Evolutionary conservation across 129 eudicot genomes (phyloP), one percentile per base, ranked within the genome.

Genomic region (Glebionis coronaria): DNA sequence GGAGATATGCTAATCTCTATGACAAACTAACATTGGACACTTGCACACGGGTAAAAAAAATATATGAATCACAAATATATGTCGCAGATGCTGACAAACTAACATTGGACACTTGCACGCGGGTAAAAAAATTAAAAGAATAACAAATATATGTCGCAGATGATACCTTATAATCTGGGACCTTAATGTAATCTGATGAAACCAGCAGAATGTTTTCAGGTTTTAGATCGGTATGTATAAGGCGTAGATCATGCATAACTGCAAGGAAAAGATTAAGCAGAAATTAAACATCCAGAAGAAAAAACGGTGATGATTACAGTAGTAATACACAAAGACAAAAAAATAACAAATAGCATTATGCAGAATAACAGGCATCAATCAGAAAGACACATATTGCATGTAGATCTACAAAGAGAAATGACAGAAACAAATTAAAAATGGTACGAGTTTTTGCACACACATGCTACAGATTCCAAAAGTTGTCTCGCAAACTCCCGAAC

Each of bases 401-500:
- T 29, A 47, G 56, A 44, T 12, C 70, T 21, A 67, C 27, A 58
- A 7, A 49, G 58, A 18, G 9, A 31, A 70, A 56, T 12, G 51
- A 13, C 44, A 55, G 8, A 64, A 57, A 25, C 42, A 27, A 58
- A 57, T 67, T 49, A 40, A 69, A 63, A 77, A 67, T 86, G 84
- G 74, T 54, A 69, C 75, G 75, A 77, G 88, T 71, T 70, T 57
- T 75, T 78, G 65, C 81, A 86, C 97, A 80, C 84, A 90, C 97
- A 90, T 90, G 97, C 97, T 54, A 90, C 95, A 90, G 95, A 90
- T 82, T 90, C 97, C 97, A 90, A 90, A 84, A 90, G 97, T 90
- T 90, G 97, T 87, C 95, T 82, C 77, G 91, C 97, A 84, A 90
- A 82, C 85, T 90, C 97, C 69, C 97, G 97, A 82, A 90, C 97